Conservation (phyloP, 805 yeast genomes). For the Ogataea degrootiae region DNA sequence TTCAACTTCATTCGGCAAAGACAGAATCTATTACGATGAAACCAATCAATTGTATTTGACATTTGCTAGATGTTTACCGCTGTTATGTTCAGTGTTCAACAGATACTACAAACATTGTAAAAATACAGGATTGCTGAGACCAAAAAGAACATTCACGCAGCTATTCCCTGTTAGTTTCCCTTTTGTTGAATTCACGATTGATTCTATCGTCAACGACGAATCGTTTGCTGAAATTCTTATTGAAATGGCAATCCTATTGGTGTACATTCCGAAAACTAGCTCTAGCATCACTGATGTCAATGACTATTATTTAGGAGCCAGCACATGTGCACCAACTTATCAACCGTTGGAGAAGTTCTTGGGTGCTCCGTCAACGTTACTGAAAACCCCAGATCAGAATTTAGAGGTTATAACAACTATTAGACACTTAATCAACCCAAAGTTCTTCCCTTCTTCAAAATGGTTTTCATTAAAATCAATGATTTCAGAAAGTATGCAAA, state of each 20-base stretch:
- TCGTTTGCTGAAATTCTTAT: conserved; percentile 64
- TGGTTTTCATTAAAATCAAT: conserved; percentile 70
- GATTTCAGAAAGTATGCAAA: conserved; percentile 50
- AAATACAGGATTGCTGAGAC: conserved; percentile 37
- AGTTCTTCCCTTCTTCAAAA: conserved; percentile 59
- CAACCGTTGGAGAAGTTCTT: conserved; percentile 8
- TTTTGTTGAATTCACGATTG: conserved; percentile 58
- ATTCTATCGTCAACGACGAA: conserved; percentile 68
- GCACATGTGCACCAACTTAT: conserved; percentile 6
- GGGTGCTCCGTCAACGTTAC: conserved; percentile 5
- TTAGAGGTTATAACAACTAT: conserved; percentile 29
- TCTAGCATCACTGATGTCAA: conserved; percentile 5
- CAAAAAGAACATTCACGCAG: conserved; percentile 60
- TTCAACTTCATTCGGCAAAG: conserved; percentile 20
- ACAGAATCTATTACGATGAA: conserved; percentile 22
- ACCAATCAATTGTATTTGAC: conserved; percentile 38
- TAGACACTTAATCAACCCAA: conserved; percentile 46
- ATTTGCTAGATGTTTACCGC: conserved; percentile 49
- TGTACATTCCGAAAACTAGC: conserved; percentile 43
- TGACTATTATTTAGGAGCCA: conserved; percentile 1
- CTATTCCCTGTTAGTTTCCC: conserved; percentile 70
- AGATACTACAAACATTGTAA: conserved; percentile 48
- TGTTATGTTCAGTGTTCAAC: conserved; percentile 45
- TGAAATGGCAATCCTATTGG: conserved; percentile 62
- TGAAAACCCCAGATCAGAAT: conserved; percentile 4